Conservation (phyloP, 352 stramenopile genomes). For the Phytophthora pini region DNA sequence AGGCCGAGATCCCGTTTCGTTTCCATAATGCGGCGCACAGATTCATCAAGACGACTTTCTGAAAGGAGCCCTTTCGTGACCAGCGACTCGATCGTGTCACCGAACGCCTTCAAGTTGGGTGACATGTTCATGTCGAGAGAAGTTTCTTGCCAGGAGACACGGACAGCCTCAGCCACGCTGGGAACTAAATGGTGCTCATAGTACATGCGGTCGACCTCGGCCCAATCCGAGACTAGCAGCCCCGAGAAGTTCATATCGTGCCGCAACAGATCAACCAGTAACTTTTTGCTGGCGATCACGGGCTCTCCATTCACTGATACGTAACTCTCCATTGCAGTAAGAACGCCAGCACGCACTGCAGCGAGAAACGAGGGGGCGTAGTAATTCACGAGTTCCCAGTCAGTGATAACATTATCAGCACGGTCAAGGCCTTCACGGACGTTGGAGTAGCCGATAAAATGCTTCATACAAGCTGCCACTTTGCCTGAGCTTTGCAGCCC, state of each 20-base stretch:
- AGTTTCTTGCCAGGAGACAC: slow-evolving; percentile 77
- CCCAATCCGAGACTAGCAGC: slow-evolving; percentile 93
- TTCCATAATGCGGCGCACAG: slow-evolving; percentile 66
- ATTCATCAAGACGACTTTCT: slow-evolving; percentile 65
- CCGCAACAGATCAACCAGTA: slow-evolving; percentile 83
- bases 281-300: slow-evolving; percentile 83
- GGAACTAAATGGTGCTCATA: slow-evolving; percentile 82
- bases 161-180: slow-evolving; percentile 67
- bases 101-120: slow-evolving; percentile 56
- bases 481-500: slow-evolving; percentile 80
- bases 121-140: slow-evolving; percentile 95
- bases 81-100: slow-evolving; percentile 58
- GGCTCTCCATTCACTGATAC: slow-evolving; percentile 89
- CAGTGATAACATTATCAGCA: slow-evolving; percentile 68
- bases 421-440: slow-evolving; percentile 71
- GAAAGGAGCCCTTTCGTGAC: slow-evolving; percentile 49
- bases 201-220: slow-evolving; percentile 90
- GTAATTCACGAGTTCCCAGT: slow-evolving; percentile 77
- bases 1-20: slow-evolving; percentile 64
- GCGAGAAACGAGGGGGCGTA: slow-evolving; percentile 80
- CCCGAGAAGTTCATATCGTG: slow-evolving; percentile 90
- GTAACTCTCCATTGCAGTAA: slow-evolving; percentile 93
- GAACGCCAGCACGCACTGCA: slow-evolving; percentile 72
- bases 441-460: slow-evolving; percentile 89
- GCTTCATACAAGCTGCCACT: slow-evolving; percentile 89